phyloP scores from a whole-genome alignment of 768 basidiomycete genomes.

The Neoboletus brunneissimus region DNA sequence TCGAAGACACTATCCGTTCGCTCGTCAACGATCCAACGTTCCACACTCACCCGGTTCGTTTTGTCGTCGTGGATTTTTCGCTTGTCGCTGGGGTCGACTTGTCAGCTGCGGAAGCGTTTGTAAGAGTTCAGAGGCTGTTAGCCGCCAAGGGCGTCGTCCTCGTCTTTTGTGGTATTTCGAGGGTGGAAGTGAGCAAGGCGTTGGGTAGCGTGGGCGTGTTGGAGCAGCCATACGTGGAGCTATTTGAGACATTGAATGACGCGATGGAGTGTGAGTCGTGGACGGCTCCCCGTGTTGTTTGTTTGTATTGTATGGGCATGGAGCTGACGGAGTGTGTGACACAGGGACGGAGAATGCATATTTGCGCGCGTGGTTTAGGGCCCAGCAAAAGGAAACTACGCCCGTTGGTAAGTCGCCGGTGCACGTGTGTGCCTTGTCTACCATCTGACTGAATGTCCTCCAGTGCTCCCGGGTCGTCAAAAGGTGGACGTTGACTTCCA shows the following conservation, averaged over 20 bases:
- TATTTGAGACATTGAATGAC: slow-evolving; percentile 80
- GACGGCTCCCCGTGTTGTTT: background rate
- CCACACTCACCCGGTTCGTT: slow-evolving; percentile 75
- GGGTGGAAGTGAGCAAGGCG: slow-evolving; percentile 67
- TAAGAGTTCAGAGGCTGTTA: slow-evolving; percentile 82
- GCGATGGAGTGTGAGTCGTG: slow-evolving; percentile 81
- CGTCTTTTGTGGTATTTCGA: slow-evolving; percentile 81
- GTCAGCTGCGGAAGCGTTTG: slow-evolving; percentile 93
- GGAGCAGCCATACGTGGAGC: slow-evolving; percentile 72
- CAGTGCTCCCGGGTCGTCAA: slow-evolving; percentile 59
- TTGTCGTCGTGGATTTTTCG: slow-evolving; percentile 84
- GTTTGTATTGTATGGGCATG: background rate
- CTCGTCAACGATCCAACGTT: slow-evolving; percentile 72
- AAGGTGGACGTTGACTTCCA: slow-evolving; percentile 46
- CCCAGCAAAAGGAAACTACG: slow-evolving; percentile 54
- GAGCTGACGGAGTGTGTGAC: slow-evolving; percentile 6
- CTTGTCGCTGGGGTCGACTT: slow-evolving; percentile 90
- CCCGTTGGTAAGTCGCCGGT: slow-evolving; percentile 40
- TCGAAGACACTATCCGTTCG: slow-evolving; percentile 82
- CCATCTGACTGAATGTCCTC: background rate
- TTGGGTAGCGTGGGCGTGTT: slow-evolving; percentile 78
- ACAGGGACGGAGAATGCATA: slow-evolving; percentile 93
- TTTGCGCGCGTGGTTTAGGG: slow-evolving; percentile 72
- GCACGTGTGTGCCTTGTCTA: background rate
- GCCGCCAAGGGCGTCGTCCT: slow-evolving; percentile 73